Conservation (phyloP, 2,329 filamentous ascomycete species). For the Colletotrichum sp. region DNA sequence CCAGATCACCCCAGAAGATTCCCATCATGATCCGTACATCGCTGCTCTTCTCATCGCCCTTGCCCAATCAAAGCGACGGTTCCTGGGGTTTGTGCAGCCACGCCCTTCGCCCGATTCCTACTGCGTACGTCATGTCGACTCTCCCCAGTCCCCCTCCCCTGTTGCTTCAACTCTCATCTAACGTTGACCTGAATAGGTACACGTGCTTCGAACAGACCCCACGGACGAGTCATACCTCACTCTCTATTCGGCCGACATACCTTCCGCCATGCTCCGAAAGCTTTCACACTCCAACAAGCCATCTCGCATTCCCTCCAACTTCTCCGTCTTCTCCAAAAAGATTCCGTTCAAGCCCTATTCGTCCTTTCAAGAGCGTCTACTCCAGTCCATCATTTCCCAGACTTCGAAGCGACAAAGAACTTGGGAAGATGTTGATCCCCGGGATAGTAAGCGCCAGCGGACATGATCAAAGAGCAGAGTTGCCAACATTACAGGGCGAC, state of each 20-base stretch:
- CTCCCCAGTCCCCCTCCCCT: neutral
- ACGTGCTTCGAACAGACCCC: neutral
- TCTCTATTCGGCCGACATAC: neutral
- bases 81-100: neutral
- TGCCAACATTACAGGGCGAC: neutral
- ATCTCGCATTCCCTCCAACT: neutral
- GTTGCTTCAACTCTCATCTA: neutral
- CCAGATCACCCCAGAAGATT: neutral
- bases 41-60: neutral
- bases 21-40: neutral
- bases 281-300: neutral
- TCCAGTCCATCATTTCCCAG: neutral
- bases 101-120: neutral
- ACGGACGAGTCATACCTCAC: neutral
- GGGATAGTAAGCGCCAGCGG: neutral
- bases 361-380: neutral
- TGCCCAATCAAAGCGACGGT: neutral
- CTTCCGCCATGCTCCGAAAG: neutral
- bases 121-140: neutral
- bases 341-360: neutral
- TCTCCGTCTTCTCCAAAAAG: neutral
- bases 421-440: neutral
- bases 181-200: neutral
- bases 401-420: neutral
- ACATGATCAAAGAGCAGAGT: neutral